Percentiles rank a stretch among this genome's conserved stretches.
Evolutionary conservation across 805 yeast species (phyloP).

Genomic region (Wilhelminamyces savonicus): DNA sequence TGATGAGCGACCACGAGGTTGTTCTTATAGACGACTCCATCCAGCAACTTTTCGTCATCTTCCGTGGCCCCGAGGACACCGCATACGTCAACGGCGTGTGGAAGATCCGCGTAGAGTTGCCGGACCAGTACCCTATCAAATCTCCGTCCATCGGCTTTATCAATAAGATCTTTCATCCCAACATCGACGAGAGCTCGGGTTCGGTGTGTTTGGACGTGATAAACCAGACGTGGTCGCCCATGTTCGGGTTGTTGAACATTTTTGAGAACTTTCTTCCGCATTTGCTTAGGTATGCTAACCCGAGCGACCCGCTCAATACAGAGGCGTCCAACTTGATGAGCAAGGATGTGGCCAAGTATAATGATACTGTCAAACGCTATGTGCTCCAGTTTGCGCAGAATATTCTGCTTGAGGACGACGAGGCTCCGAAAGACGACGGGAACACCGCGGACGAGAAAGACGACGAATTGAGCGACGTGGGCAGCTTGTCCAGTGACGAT

Average conservation of each 20-base stretch:
- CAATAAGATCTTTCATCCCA: slow-evolving; percentile 91
- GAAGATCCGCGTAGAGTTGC: slow-evolving; percentile 88
- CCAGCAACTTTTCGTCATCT: slow-evolving; percentile 82
- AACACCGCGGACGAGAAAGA: slow-evolving; percentile 30
- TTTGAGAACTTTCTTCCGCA: slow-evolving; percentile 94
- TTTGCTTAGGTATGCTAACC: slow-evolving; percentile 83
- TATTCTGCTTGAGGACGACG: slow-evolving; percentile 36
- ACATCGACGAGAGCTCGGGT: slow-evolving; percentile 86
- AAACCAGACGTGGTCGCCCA: slow-evolving; percentile 97
- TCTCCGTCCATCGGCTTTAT: slow-evolving; percentile 94
- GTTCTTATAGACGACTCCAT: slow-evolving; percentile 65
- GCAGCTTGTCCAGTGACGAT: slow-evolving; percentile 44
- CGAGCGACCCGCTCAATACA: slow-evolving; percentile 88
- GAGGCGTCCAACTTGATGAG: slow-evolving; percentile 80
- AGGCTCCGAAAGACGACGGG: slow-evolving; percentile 22
- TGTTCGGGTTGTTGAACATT: slow-evolving; percentile 87
- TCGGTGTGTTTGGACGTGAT: slow-evolving; percentile 94
- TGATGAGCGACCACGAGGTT: slow-evolving; percentile 92
- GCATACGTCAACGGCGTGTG: slow-evolving; percentile 88
- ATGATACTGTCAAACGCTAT: slow-evolving; percentile 63
- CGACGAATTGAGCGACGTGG: slow-evolving; percentile 43
- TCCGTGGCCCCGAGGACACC: slow-evolving; percentile 74
- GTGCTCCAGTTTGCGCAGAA: slow-evolving; percentile 57
- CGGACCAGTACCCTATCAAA: slow-evolving; percentile 92
- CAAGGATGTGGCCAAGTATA: slow-evolving; percentile 61